These are phyloP conservation scores for Mycena maculata DNA, from an alignment of 768 basidiomycete species.

Conservation along the genomic window DNA sequence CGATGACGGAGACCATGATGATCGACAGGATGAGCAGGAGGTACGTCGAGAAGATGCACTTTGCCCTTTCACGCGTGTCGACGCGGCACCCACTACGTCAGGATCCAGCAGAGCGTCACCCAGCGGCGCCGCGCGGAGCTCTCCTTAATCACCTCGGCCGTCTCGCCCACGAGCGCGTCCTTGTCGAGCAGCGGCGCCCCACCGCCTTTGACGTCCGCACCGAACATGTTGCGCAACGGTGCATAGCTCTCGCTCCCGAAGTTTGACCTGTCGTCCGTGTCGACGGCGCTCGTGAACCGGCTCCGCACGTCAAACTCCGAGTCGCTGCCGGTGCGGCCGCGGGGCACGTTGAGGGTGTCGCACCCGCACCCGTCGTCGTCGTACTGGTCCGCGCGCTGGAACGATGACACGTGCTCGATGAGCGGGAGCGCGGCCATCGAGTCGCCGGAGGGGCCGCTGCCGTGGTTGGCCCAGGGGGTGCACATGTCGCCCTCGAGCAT, in stretches of 20 bases:
- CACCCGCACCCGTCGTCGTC: constrained; percentile 78
- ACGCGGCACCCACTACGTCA: constrained; percentile 96
- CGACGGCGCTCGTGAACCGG: constrained; percentile 72
- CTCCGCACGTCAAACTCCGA: constrained; percentile 82
- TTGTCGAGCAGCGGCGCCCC: constrained; percentile 66
- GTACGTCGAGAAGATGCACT: constrained; percentile 92
- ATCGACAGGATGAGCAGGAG: constrained; percentile 90
- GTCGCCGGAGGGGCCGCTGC: constrained; percentile 47
- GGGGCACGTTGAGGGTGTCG: constrained; percentile 78
- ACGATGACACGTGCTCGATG: constrained; percentile 83
- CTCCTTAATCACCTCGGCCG: constrained; percentile 88
- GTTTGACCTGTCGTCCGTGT: constrained; percentile 81
- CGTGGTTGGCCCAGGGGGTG: constrained; percentile 36
- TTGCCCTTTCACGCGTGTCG: constrained; percentile 91
- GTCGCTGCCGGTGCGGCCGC: constrained; percentile 60
- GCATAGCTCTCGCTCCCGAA: constrained; percentile 95
- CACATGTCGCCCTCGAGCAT: constrained; percentile 51
- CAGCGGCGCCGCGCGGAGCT: constrained; percentile 84
- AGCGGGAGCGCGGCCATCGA: constrained; percentile 86
- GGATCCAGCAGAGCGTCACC: constrained; percentile 87
- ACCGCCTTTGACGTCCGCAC: constrained; percentile 73
- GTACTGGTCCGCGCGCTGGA: constrained; percentile 73
- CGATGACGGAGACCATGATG: constrained; percentile 95
- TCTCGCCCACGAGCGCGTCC: constrained; percentile 87
- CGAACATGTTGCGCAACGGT: constrained; percentile 96